Evolutionary conservation across 371 early-diverging fungal genomes (phyloP).

Genomic region (Actinomortierella ambigua): DNA sequence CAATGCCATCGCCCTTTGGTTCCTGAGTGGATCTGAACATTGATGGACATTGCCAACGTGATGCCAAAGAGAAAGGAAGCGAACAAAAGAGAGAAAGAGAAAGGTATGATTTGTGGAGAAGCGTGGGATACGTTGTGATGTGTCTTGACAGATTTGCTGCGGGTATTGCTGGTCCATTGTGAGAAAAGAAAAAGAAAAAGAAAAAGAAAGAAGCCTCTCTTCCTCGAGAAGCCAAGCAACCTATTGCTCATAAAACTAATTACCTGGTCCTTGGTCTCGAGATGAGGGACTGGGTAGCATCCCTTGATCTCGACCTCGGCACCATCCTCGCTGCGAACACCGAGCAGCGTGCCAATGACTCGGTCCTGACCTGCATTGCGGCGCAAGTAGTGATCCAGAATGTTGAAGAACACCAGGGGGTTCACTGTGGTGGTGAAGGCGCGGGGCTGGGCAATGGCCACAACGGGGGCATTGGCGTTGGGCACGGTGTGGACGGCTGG

Average conservation of each 20-base stretch:
- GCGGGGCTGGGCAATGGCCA: conserved; percentile 52
- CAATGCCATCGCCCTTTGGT: too few species aligned
- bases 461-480: conserved; percentile 33
- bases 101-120: too few species aligned
- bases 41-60: too few species aligned
- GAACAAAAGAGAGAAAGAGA: too few species aligned
- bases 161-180: too few species aligned
- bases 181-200: too few species aligned
- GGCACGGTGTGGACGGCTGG: conserved; percentile 46
- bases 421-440: conserved; percentile 69
- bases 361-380: conserved; percentile 81
- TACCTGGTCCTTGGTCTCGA: conserved; percentile 67
- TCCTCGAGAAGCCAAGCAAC: too few species aligned
- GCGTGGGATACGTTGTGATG: too few species aligned
- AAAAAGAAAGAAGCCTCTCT: too few species aligned
- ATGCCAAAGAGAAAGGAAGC: too few species aligned
- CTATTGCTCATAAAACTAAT: background rate
- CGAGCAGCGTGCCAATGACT: conserved; percentile 90
- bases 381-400: conserved; percentile 91
- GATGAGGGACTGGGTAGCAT: conserved; percentile 86
- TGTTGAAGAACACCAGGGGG: conserved; percentile 91
- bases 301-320: conserved; percentile 86
- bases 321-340: conserved; percentile 85
- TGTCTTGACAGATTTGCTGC: too few species aligned
- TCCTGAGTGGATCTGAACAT: too few species aligned